Conservation (phyloP, 441 rosid species). For the Raphanus hybrid region DNA sequence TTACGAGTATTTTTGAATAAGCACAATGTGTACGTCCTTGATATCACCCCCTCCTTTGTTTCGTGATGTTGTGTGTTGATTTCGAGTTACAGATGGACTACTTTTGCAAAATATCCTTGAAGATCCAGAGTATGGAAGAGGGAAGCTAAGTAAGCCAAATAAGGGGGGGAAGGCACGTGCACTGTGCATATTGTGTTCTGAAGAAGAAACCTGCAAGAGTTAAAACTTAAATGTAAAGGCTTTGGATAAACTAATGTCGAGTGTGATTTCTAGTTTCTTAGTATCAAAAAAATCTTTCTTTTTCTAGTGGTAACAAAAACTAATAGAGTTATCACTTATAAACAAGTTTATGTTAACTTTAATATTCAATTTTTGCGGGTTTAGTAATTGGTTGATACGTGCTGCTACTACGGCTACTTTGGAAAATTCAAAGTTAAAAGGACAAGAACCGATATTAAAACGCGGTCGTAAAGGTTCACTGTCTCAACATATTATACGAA, state of each 20-base stretch:
- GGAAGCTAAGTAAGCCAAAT: not conserved
- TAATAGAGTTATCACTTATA: no score
- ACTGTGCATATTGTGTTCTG: not conserved
- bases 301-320: not conserved
- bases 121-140: constrained; percentile 3
- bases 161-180: not conserved
- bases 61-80: not conserved
- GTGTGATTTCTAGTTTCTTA: constrained; percentile 7
- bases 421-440: no score
- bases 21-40: not conserved
- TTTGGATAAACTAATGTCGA: not conserved
- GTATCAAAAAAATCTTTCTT: not conserved
- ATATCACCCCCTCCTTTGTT: not conserved
- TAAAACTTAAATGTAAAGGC: not conserved
- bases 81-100: constrained; percentile 27
- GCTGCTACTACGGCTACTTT: not conserved
- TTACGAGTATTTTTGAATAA: constrained; percentile 2
- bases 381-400: not conserved
- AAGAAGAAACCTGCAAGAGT: not conserved
- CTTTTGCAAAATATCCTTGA: constrained; percentile 19
- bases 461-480: not conserved
- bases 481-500: not conserved
- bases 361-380: not conserved
- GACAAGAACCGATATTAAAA: not conserved
- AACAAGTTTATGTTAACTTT: not conserved